Percentiles rank a stretch among this genome's conserved stretches.
These are phyloP conservation scores for Taphrina pruni DNA, from an alignment of 1,139 yeast species.

Conservation along the genomic window DNA sequence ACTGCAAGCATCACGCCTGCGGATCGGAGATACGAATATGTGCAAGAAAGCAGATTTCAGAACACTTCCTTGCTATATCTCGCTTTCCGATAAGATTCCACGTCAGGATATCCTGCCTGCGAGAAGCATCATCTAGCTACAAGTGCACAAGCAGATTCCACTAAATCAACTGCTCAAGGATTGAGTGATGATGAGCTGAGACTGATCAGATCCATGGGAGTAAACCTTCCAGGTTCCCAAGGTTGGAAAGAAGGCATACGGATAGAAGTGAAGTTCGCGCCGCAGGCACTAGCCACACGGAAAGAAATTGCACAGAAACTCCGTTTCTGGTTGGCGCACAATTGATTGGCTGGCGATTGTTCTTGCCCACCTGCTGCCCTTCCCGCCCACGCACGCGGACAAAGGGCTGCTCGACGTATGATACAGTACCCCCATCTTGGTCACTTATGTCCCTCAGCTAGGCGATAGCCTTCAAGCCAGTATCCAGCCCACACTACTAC, in stretches of 20 bases:
- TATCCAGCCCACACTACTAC: no score
- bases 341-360: background rate
- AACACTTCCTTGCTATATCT: no score
- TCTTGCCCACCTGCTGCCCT: background rate
- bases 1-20: no score
- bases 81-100: no score
- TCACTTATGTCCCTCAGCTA: background rate
- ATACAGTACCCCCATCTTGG: background rate
- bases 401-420: conserved; percentile 11
- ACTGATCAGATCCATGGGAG: background rate
- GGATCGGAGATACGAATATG: no score
- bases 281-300: background rate
- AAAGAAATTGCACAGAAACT: background rate
- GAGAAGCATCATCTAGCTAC: no score
- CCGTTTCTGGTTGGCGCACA: no score
- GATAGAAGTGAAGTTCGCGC: background rate
- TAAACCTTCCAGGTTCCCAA: no score
- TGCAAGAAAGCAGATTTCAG: no score
- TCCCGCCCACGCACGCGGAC: conserved; percentile 15
- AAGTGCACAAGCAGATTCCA: no score
- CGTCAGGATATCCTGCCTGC: no score
- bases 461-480: background rate
- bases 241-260: background rate
- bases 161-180: no score
- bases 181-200: background rate